Base-by-base conservation (phyloP, 352 stramenopile genomes). In the Phytophthora brassicae region DNA sequence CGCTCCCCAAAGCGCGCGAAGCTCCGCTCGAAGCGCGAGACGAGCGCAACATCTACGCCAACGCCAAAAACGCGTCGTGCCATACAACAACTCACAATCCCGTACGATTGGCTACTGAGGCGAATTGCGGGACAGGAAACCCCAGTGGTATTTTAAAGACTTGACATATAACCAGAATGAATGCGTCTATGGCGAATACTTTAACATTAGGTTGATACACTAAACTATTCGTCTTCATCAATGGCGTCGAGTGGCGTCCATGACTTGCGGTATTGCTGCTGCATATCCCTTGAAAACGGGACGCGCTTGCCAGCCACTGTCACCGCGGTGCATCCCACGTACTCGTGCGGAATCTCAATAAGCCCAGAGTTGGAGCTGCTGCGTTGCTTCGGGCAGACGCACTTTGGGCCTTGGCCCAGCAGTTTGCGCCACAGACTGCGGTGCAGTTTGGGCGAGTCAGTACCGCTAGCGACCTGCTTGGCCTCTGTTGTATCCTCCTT, bases 21-120 rank as follows among this genome's bases (percentile, higher is more conserved):
- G 42, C 56, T 83, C 28, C 60, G 66, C 29, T 75, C 60, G 29
- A 95, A 73, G 58, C 86, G 82, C 50, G 77, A 69, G 24, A 87
- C 64, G 19, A 75, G 64, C 57, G 81, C 82, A 8, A 95, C 58
- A 43, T 95, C 86, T n/a, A 86, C 81, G 44, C 86, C 86, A 29
- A 95, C 60, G 42, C 86, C 86, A 49, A 75, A 88, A 28, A 92
- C 69, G 0, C 48, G 68, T 42, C 49, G 61, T 7, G 28, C n/a
- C 61, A 72, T 66, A 26, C n/a, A n/a, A n/a, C n/a, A n/a, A n/a
- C 9, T 41, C 12, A 19, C 19, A 36, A 55, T 53, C 35, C 9
- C 9, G 9, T 9, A 24, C 7, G 19, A 62, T 55, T 53, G 53
- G 53, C 29, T 47, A 39, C 33, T 39, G 33, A 31, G 36, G 13